Conservation (phyloP, 2,329 filamentous ascomycete species). For the Purpureocillium takamizusanense region DNA sequence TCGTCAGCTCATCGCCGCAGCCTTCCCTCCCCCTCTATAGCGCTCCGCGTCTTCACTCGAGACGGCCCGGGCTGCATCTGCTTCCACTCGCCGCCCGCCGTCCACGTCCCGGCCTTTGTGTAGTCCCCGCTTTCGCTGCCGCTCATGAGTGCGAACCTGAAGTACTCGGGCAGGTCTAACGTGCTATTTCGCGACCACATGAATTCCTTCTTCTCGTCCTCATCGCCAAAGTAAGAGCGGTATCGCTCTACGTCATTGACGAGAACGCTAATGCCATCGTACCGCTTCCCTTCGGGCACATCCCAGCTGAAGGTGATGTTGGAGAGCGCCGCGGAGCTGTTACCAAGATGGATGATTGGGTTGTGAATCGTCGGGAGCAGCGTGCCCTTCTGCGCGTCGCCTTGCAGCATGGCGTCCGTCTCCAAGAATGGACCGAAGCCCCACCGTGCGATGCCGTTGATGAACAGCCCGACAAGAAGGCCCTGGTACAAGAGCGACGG, state of each 20-base stretch:
- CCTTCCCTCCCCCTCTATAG: slow-evolving; percentile 11
- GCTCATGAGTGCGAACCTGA: slow-evolving; percentile 66
- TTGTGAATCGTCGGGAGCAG: slow-evolving; percentile 45
- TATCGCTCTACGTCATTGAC: slow-evolving; percentile 83
- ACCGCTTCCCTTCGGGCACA: slow-evolving; percentile 34
- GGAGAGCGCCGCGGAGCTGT: slow-evolving; percentile 35
- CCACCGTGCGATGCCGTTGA: slow-evolving; percentile 92
- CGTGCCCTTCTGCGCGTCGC: slow-evolving; percentile 55
- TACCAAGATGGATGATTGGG: slow-evolving; percentile 36
- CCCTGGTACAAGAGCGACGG: slow-evolving; percentile 83
- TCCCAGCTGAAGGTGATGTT: slow-evolving; percentile 56
- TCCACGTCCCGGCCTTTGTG: slow-evolving; percentile 67
- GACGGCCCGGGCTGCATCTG: slow-evolving; percentile 56
- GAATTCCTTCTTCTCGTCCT: slow-evolving; percentile 34
- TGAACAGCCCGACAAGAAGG: slow-evolving; percentile 79
- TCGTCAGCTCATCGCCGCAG: slow-evolving; percentile 8
- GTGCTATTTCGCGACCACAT: slow-evolving; percentile 47
- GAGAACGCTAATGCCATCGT: slow-evolving; percentile 69
- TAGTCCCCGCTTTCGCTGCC: slow-evolving; percentile 60
- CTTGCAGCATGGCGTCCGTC: slow-evolving; percentile 63
- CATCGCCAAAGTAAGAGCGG: slow-evolving; percentile 58
- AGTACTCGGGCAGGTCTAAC: slow-evolving; percentile 55
- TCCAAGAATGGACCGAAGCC: slow-evolving; percentile 85
- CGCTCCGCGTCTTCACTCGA: slow-evolving; percentile 22
- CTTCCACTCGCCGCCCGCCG: slow-evolving; percentile 52